These are phyloP conservation scores for Trichoderma gamsii DNA, from an alignment of 495 filamentous ascomycete species.

Conservation along the genomic window DNA sequence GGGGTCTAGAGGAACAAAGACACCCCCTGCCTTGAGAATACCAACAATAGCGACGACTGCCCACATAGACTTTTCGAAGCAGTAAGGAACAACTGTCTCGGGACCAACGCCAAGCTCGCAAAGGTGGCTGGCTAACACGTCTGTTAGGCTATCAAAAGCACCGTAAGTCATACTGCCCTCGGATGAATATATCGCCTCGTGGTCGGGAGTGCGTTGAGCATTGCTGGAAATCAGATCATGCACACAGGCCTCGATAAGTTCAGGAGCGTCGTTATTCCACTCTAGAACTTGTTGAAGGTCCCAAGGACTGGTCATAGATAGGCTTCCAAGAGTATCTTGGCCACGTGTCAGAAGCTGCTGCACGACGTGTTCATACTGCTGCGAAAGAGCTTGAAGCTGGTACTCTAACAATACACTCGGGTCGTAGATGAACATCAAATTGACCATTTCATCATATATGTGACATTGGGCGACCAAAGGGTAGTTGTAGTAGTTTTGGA, in stretches of 20 bases:
- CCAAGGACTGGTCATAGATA: too few relatives aligned
- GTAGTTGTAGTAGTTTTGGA: background rate
- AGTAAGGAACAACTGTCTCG: slow-evolving; percentile 34
- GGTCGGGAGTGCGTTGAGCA: background rate
- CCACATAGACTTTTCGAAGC: slow-evolving; percentile 39
- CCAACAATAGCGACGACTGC: slow-evolving; percentile 34
- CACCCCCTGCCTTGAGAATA: slow-evolving; percentile 40
- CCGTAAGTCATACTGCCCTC: background rate
- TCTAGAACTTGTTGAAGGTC: too few relatives aligned
- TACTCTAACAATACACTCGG: too few relatives aligned
- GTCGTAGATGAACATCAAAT: too few relatives aligned
- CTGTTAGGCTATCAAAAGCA: background rate
- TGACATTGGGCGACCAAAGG: background rate
- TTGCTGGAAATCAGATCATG: too few relatives aligned
- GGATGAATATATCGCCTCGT: background rate
- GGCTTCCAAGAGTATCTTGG: too few relatives aligned
- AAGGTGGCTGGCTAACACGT: background rate
- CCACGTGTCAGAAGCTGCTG: too few relatives aligned
- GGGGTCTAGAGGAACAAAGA: slow-evolving; percentile 50
- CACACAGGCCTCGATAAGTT: too few relatives aligned
- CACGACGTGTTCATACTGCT: too few relatives aligned
- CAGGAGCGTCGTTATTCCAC: too few relatives aligned
- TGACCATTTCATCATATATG: too few relatives aligned
- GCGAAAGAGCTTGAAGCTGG: too few relatives aligned
- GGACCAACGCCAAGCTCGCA: slow-evolving; percentile 14